Percentiles rank a stretch among this genome's conserved stretches.
These are phyloP conservation scores for Pichia deserticola DNA, from an alignment of 805 yeast species.

Conservation along the genomic window DNA sequence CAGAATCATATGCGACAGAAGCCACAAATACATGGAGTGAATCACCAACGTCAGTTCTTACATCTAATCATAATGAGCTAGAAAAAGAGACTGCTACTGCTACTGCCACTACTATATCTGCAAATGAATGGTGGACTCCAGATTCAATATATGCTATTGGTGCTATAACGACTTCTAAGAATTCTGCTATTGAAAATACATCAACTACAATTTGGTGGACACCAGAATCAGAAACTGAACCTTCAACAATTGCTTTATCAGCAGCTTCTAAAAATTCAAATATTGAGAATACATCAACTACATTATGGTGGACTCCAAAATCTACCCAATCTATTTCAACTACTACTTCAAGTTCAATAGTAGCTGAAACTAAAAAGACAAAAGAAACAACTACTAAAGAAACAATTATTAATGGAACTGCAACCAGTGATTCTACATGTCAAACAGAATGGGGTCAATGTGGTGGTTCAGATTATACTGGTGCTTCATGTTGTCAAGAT, in stretches of 20 bases:
- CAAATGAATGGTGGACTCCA: too few species aligned
- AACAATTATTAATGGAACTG: not conserved
- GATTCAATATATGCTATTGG: not conserved
- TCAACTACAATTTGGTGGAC: conserved; percentile 18
- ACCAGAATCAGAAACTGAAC: conserved; percentile 2
- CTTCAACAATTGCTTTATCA: not conserved
- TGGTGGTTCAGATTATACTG: conserved; percentile 24
- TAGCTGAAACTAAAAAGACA: too few species aligned
- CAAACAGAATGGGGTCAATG: conserved; percentile 26
- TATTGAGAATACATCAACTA: conserved; percentile 2
- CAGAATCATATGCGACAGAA: not conserved
- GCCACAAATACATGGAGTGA: too few species aligned
- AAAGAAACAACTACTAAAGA: not conserved
- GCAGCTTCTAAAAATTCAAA: too few species aligned
- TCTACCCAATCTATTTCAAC: not conserved
- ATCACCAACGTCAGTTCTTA: too few species aligned
- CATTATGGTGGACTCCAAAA: not conserved
- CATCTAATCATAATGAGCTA: too few species aligned
- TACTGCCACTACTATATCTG: too few species aligned
- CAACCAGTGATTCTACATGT: conserved; percentile 8
- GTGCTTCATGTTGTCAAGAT: conserved; percentile 22
- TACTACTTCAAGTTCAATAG: too few species aligned
- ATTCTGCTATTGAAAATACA: too few species aligned
- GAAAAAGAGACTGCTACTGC: too few species aligned
- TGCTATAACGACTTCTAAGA: too few species aligned